Evolutionary conservation across 169 alveolate genomes (phyloP), one percentile per base, ranked within the genome.

Genomic region (Eimeria brunetti): DNA sequence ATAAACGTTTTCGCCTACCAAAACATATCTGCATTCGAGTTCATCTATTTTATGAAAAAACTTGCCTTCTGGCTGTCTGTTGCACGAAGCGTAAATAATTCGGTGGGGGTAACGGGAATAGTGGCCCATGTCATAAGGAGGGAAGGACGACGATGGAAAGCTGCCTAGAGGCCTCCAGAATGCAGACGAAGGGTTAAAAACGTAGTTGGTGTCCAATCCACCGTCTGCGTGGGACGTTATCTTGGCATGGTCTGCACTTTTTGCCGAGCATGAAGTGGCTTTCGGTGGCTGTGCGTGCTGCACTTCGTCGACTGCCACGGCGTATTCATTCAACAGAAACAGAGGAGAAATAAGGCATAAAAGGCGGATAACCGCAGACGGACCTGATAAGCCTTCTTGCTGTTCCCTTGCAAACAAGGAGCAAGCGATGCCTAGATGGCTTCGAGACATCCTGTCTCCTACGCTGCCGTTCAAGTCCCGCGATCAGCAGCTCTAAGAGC

Each of bases 61-160:
- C 92, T 58, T 64, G 80, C 92, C 92, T 62, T 86, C 92, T 49
- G 92, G 92, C n/a, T 86, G 92, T 86, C 92, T 86, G 44, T 86
- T 86, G 64, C 92, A 86, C 64, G 92, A 86, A 27, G 92, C 92
- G 62, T 58, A 86, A 8, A 86, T 62, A 41, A 86, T 69, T 62
- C 92, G 64, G 64, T 86, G 92, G 18, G 92, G 92, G 51, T 4
- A 5, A 46, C 8, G 67, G 9, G 83, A 67, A 27, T 86, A 56
- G 81, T 62, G 83, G 60, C 92, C 92, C 80, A 86, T 38, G 92
- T 86, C 92, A 67, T 86, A 62, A 20, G 92, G 92, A 24, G 92
- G 92, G 73, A 86, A 86, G 14, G 92, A 60, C 67, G 83, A 11
- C 9, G 80, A 12, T 36, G 64, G 92, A 49, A 86, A 56, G 81